Conservation (phyloP, 176 grass and related monocot species). For the Bromus sterilis region DNA sequence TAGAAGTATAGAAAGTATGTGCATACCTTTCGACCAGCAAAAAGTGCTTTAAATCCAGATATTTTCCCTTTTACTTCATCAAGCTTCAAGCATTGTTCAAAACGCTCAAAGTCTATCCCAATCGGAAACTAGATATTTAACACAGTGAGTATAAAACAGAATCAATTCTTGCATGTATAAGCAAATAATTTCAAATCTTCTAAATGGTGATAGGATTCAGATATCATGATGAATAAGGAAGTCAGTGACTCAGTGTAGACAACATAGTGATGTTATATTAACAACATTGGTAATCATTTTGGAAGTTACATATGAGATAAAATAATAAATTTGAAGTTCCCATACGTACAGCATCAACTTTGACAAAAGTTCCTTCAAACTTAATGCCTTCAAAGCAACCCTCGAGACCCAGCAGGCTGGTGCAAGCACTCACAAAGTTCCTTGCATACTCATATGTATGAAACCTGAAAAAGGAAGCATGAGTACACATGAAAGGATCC, state of each 20-base stretch:
- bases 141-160: constrained; percentile 21
- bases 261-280: background rate
- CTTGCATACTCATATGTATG: constrained; percentile 35
- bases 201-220: background rate
- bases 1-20: background rate
- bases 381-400: constrained; percentile 64
- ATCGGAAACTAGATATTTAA: constrained; percentile 88
- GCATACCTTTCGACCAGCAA: constrained; percentile 63
- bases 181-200: background rate
- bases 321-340: background rate
- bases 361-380: constrained; percentile 55
- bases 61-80: constrained; percentile 51
- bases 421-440: constrained; percentile 86
- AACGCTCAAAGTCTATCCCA: constrained; percentile 84
- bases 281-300: background rate
- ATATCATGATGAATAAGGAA: background rate
- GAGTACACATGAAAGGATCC: too few relatives aligned
- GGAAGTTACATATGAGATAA: background rate
- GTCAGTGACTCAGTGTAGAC: background rate
- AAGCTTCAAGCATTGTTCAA: constrained; percentile 22
- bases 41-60: constrained; percentile 29
- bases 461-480: too few relatives aligned
- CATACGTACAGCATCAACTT: constrained; percentile 64
- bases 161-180: constrained; percentile 12
- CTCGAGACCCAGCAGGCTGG: constrained; percentile 86